phyloP scores from a whole-genome alignment of 2,329 filamentous ascomycete species.

The Dichotomopilus funicola region DNA sequence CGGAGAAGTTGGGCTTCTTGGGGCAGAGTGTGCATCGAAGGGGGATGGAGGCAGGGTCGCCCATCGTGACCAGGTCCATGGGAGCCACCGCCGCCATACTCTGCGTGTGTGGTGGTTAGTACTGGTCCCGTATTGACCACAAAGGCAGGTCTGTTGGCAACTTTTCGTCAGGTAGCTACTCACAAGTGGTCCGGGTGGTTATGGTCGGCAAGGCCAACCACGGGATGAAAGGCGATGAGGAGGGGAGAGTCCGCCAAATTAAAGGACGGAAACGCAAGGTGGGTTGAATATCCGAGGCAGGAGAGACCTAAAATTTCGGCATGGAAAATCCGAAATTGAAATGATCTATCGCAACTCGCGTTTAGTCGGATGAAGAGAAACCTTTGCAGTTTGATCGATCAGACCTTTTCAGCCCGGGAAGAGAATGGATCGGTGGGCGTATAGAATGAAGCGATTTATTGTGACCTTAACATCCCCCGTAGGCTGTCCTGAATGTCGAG shows the following conservation, averaged over 20 bases:
- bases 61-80: conserved; percentile 20
- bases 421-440: no score
- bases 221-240: conserved; percentile 12
- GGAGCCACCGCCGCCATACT: conserved; percentile 35
- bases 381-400: no score
- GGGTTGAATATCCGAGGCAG: conserved; percentile 7
- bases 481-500: no score
- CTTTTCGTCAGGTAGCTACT: conserved; percentile 8
- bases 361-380: no score
- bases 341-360: background rate
- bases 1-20: conserved; percentile 73
- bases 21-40: conserved; percentile 80
- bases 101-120: conserved; percentile 15
- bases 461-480: no score
- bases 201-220: conserved; percentile 3
- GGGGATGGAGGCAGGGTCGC: conserved; percentile 42
- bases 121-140: background rate
- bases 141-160: background rate
- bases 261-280: background rate
- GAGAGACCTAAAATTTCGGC: conserved; percentile 12
- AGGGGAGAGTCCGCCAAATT: conserved; percentile 1
- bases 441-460: no score
- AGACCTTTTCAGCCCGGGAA: no score
- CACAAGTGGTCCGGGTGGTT: conserved; percentile 9
- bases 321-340: background rate